Conservation (phyloP, 2,329 filamentous ascomycete species). For the Pseudogymnoascus sp. region DNA sequence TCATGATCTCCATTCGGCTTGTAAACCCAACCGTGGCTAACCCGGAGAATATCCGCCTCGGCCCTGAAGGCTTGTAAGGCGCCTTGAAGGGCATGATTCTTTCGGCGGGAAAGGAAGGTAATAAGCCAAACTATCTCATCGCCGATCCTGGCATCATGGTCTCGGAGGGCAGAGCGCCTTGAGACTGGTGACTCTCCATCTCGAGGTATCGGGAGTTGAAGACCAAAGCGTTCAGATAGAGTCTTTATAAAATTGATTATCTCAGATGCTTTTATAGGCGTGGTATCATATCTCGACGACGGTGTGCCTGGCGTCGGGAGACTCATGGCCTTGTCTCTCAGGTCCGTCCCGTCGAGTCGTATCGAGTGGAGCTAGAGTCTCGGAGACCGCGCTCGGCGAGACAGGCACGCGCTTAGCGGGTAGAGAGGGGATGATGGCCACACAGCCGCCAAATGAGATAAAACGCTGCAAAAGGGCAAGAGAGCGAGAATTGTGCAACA, state of each 20-base stretch:
- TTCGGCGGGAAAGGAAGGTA: not conserved
- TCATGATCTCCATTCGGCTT: slow-evolving; percentile 15
- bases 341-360: not conserved
- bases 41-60: not conserved
- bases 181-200: not conserved
- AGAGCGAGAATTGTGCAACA: not conserved
- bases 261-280: not conserved
- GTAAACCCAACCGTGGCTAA: slow-evolving; percentile 10
- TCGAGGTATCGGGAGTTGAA: not conserved
- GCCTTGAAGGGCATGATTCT: not conserved
- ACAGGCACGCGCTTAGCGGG: not conserved
- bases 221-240: not conserved
- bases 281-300: not conserved
- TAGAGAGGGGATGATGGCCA: not conserved
- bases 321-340: slow-evolving; percentile 6
- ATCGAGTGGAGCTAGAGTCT: not conserved
- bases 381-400: not conserved
- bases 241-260: not conserved
- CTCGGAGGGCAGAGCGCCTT: not conserved
- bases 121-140: slow-evolving; percentile 1
- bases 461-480: not conserved
- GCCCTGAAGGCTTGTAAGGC: not conserved
- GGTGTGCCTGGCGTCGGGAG: not conserved
- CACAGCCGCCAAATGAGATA: not conserved
- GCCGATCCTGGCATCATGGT: not conserved